A percentile compares a stretch with the other conserved stretches of the same genome.
These are phyloP conservation scores for Blastobotrys serpentis DNA, from an alignment of 1,139 yeast genomes.

Conservation along the genomic window DNA sequence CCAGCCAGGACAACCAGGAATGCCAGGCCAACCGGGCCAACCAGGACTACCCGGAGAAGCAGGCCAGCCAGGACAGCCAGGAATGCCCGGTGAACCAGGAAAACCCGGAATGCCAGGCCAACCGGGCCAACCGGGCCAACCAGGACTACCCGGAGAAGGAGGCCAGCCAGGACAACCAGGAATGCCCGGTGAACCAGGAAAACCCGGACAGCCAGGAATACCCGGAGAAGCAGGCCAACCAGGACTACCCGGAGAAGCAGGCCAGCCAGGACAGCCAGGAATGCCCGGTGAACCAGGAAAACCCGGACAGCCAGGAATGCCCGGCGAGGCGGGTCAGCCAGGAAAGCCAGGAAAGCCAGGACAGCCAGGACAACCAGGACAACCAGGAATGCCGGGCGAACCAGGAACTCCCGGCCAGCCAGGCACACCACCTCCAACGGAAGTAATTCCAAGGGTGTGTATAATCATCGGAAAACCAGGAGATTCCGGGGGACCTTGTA, in stretches of 20 bases:
- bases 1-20: background rate
- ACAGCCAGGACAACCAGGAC: background rate
- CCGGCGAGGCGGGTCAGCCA: background rate
- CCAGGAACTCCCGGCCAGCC: background rate
- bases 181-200: background rate
- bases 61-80: background rate
- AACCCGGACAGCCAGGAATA: background rate
- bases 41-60: background rate
- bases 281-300: background rate
- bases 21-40: background rate
- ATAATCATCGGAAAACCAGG: constrained; percentile 1
- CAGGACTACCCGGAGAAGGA: background rate
- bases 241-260: background rate
- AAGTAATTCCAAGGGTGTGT: background rate
- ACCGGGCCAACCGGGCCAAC: background rate
- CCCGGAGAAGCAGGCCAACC: background rate
- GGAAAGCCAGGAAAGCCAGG: background rate
- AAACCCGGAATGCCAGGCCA: background rate
- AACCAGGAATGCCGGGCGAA: background rate
- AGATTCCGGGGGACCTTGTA: background rate
- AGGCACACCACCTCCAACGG: background rate
- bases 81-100: background rate
- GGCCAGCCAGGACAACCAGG: background rate
- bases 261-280: background rate
- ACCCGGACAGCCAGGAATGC: background rate